Evolutionary conservation across 1,284 basidiomycete species (phyloP), one percentile per base, ranked within the genome.

Genomic region (Apiotrichum veenhuisii): DNA sequence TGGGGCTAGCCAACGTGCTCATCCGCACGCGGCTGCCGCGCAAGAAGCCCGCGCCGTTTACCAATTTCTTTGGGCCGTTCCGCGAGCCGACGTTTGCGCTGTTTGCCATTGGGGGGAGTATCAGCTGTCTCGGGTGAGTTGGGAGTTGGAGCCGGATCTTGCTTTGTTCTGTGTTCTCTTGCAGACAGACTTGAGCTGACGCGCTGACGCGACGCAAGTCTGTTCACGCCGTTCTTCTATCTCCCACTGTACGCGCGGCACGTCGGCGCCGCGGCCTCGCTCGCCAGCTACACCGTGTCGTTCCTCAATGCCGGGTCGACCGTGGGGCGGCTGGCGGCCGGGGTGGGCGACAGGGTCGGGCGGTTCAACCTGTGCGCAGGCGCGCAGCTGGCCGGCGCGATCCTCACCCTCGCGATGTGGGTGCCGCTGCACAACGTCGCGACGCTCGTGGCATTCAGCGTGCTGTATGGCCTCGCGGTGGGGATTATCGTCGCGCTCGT

Each of bases 391-490:
- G 34, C 56, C 10, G 38, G 58, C 9, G 60, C 61, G 18, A 49
- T 61, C 38, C 26, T 65, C 9, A 22, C 34, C 27, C 67, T 67
- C 41, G 55, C 65, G 1, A 52, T 70, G 20, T 69, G 68, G 51
- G 45, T 52, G 38, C 64, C 67, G 2, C 63, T 63, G 1, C 30
- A 41, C 18, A 60, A 59, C 0, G 20, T 56, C 25, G 43, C 64
- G 50, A 55, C 73, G 51, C 26, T 73, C 7, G 67, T 77, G 34
- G 62, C 59, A 22, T 72, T 72, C 37, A 58, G 68, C 0, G 58
- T 74, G 25, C 44, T 75, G 14, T 76, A 68, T 53, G 74, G 75
- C 4, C 69, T 76, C 59, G 66, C 66, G 46, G 62, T 58, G 4
- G 68, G 55, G 12, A 63, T 57, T n/a, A 64, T 64, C 48, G 63